These are phyloP conservation scores for Pseudogymnoascus sp. DNA, from an alignment of 2,329 filamentous ascomycete species.

Conservation along the genomic window DNA sequence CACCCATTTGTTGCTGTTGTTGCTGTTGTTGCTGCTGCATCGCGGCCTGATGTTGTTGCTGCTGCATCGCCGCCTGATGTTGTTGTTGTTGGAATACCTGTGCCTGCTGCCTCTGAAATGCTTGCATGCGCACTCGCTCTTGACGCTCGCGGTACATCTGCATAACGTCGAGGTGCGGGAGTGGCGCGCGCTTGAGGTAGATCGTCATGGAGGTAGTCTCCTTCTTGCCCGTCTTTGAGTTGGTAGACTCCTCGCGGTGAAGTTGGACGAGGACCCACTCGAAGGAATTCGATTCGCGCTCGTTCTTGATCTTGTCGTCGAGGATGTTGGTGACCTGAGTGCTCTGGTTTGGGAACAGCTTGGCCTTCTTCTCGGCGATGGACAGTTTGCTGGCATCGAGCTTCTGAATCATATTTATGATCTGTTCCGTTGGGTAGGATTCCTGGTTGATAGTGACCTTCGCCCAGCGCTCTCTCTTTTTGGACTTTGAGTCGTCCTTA, in stretches of 20 bases:
- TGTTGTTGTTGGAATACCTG: not conserved
- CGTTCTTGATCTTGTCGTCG: constrained; percentile 20
- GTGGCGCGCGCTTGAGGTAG: constrained; percentile 21
- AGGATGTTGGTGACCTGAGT: constrained; percentile 24
- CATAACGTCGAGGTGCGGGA: constrained; percentile 15
- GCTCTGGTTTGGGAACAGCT: constrained; percentile 21
- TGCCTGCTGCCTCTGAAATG: constrained; percentile 12
- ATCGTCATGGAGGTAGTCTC: constrained; percentile 24
- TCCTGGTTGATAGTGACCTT: constrained; percentile 19
- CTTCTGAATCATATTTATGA: constrained; percentile 22
- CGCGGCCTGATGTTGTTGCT: constrained; percentile 13
- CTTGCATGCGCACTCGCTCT: constrained; percentile 14
- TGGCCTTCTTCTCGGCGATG: constrained; percentile 24
- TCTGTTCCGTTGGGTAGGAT: constrained; percentile 21
- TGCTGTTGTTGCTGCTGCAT: constrained; percentile 10
- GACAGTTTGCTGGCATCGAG: constrained; percentile 19
- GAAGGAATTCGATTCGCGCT: constrained; percentile 20
- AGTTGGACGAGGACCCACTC: constrained; percentile 26
- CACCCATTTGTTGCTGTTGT: constrained; percentile 6
- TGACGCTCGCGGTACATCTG: constrained; percentile 17
- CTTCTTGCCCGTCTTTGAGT: constrained; percentile 14
- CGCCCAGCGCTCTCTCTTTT: constrained; percentile 24
- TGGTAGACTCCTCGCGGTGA: constrained; percentile 14
- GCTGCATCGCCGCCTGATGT: not conserved
- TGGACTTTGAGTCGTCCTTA: constrained; percentile 16